These are phyloP conservation scores for Pseudogymnoascus sp. DNA, from an alignment of 2,329 filamentous ascomycete genomes.

Conservation along the genomic window DNA sequence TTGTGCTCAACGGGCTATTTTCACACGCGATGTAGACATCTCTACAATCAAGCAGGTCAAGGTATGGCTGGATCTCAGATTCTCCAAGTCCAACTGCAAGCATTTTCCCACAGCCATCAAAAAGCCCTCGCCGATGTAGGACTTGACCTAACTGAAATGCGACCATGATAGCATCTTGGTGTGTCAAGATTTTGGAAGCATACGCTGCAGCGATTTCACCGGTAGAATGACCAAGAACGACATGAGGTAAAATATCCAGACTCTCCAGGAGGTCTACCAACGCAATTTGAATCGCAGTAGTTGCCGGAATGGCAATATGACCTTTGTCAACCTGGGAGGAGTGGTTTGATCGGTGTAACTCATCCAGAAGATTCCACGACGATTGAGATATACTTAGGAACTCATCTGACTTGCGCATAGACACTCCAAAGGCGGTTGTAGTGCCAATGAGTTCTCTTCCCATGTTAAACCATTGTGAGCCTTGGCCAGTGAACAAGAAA, in stretches of 20 bases:
- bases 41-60: conserved; percentile 21
- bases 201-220: conserved; percentile 43
- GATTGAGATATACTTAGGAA: neutral
- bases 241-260: conserved; percentile 34
- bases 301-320: conserved; percentile 21
- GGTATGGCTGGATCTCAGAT: conserved; percentile 25
- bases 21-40: conserved; percentile 29
- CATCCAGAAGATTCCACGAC: neutral
- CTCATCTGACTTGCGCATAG: neutral
- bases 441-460: conserved; percentile 17
- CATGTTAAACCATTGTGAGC: conserved; percentile 25
- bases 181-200: conserved; percentile 30
- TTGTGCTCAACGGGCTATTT: conserved; percentile 26
- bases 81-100: conserved; percentile 38
- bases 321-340: neutral
- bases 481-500: conserved; percentile 26
- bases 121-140: conserved; percentile 17
- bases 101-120: conserved; percentile 39
- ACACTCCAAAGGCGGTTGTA: neutral
- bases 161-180: conserved; percentile 30
- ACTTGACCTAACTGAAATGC: conserved; percentile 35
- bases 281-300: conserved; percentile 40
- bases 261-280: conserved; percentile 36
- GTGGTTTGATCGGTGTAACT: conserved; percentile 10
- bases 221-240: conserved; percentile 38